Base-by-base conservation (phyloP, 352 stramenopile genomes). In the Phytophthora pseudosyringae region DNA sequence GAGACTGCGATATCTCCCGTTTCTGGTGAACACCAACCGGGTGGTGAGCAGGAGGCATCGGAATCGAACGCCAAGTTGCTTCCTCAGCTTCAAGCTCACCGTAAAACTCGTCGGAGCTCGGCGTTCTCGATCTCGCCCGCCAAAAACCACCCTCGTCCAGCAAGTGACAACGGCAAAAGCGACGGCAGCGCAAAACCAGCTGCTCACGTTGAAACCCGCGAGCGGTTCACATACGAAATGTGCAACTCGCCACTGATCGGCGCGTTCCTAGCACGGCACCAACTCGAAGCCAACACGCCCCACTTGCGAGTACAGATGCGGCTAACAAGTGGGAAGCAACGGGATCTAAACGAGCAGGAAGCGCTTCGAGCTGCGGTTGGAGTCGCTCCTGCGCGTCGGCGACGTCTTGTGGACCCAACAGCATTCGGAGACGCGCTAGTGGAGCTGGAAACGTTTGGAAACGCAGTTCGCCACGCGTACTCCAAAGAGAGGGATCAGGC, bases 221-320 rank as follows among this genome's bases (percentile, higher is more conserved):
- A 90, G 54, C 79, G 83, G 1, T 76, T 50, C 25, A 76, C 75
- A 7, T 89, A 89, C 43, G 67, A 80, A 67, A 81, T 92, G 76
- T 80, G 71, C 45, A 88, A 92, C 56, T 92, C 81, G 13, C 83
- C 83, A 4, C 48, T 92, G 4, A 80, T 92, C 13, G 63, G 73
- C 2, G 73, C 71, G 7, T 90, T 90, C 41, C 56, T 90, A 26
- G 71, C 76, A 48, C 65, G 69, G 1, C 81, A 89, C 44, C 54
- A 87, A 8, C 67, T 92, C 10, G 69, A 86, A 28, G 62, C 75
- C 8, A 89, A 86, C 39, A 69, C 80, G 0, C 53, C 50, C 3
- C 67, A 77, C 11, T 41, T 92, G 15, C 73, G 71, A 13, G 78
- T 90, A 3, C 76, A 89, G 64, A 69, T 92, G 18, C 73, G 75